These are phyloP conservation scores for Xylariaceae sp. DNA, from an alignment of 2,329 filamentous ascomycete species.

Conservation along the genomic window DNA sequence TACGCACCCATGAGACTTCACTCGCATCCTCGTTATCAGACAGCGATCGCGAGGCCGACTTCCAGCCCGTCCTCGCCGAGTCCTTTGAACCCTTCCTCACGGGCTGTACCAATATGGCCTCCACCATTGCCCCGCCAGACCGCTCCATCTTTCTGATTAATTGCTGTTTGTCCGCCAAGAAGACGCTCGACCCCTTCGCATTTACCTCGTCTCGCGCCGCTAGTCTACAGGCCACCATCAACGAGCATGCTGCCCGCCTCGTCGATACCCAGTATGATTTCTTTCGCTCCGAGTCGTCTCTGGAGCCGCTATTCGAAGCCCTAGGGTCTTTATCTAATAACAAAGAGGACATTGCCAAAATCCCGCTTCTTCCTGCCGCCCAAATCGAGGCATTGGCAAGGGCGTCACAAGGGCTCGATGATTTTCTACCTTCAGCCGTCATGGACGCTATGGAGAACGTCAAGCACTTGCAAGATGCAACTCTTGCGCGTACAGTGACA, in stretches of 20 bases:
- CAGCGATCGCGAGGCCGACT: constrained; percentile 59
- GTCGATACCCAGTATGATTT: constrained; percentile 66
- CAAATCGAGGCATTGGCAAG: constrained; percentile 56
- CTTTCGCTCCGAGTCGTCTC: constrained; percentile 70
- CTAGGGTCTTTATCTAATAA: constrained; percentile 37
- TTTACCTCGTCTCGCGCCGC: constrained; percentile 58
- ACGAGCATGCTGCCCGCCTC: constrained; percentile 52
- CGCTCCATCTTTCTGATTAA: constrained; percentile 68
- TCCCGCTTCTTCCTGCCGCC: constrained; percentile 52
- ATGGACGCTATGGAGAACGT: constrained; percentile 88
- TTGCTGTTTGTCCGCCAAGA: constrained; percentile 58
- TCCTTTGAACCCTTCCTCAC: constrained; percentile 82
- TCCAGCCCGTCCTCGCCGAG: constrained; percentile 70
- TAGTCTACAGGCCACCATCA: constrained; percentile 53
- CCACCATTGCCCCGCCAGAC: constrained; percentile 53
- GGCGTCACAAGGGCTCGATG: constrained; percentile 75
- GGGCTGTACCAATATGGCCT: constrained; percentile 67
- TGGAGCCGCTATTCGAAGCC: constrained; percentile 59
- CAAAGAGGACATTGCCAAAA: constrained; percentile 47
- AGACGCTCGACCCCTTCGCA: constrained; percentile 52
- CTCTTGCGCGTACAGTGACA: constrained; percentile 69
- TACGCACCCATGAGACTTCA: constrained; percentile 84
- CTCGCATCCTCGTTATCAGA: constrained; percentile 43
- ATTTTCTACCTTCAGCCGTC: constrained; percentile 86
- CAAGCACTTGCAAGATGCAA: constrained; percentile 66